Base-by-base conservation (phyloP, 108 stramenopile genomes). In the Discostella stelligeroides region DNA sequence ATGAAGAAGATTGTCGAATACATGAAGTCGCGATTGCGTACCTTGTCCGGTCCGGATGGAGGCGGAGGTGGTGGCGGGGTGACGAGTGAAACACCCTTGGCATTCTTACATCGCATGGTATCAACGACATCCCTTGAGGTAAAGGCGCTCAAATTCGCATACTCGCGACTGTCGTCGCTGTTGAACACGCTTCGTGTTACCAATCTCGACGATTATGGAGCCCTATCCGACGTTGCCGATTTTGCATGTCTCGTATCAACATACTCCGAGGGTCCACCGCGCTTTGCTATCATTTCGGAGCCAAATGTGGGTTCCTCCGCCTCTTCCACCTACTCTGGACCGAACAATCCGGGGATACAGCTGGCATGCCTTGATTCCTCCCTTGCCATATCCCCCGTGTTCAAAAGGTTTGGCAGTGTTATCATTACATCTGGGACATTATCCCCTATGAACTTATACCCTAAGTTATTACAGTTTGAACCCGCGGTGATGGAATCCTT, bases 381-480 rank as follows among this genome's bases (percentile, higher is more conserved):
- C 4, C 76, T 99, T 46, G 99, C 99, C 0, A 97, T 99, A 73
- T 94, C 94, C 30, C 98, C 97, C 9, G 84, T 99, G 10, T 98
- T 98, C 77, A 96, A 99, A 72, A 85, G 97, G 38, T 99, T 98
- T 76, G 86, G 89, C 18, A 96, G 92, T 54, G 98, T 99, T 24
- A 70, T 99, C 30, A 98, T 99, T 63, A 99, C 98, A 10, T 96
- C 94, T 1, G 99, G 99, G 0, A 99, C 99, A 7, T 85, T 99
- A 23, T 97, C 96, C 0, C 99, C 99, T 7, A 96, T 99, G 63
- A 98, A 99, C 69, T 83, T 99, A 70, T 99, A 99, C 72, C 98
- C 99, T 10, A 98, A 97, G 71, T 85, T 99, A 38, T 84, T 99
- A 24, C 94, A 98, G 66, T 99, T 99, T 77, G 85, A 90, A 51